These are phyloP conservation scores for Saccharum officinarum DNA, from an alignment of 176 grass and related monocot species.

Conservation along the genomic window DNA sequence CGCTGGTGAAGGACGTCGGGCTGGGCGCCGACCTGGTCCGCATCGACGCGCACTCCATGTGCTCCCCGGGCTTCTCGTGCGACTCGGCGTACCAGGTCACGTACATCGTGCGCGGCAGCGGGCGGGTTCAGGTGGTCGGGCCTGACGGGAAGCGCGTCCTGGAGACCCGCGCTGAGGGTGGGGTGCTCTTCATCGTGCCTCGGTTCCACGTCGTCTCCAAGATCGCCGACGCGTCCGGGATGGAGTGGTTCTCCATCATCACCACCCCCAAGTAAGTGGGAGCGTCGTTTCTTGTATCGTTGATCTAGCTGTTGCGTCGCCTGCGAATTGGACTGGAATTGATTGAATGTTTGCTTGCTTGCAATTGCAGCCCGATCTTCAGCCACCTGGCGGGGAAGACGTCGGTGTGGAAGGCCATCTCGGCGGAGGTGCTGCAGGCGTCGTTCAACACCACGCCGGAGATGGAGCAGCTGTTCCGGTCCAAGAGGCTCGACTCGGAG, in stretches of 20 bases:
- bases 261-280: constrained; percentile 82
- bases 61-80: constrained; percentile 88
- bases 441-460: constrained; percentile 70
- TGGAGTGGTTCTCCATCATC: constrained; percentile 99
- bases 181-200: too few species aligned
- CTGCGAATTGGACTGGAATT: too few species aligned
- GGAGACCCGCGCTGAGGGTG: too few species aligned
- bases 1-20: constrained; percentile 65
- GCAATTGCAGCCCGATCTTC: constrained; percentile 71
- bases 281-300: too few species aligned
- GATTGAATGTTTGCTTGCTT: too few species aligned
- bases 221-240: constrained; percentile 68
- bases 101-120: constrained; percentile 76
- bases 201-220: constrained; percentile 49
- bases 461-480: constrained; percentile 78
- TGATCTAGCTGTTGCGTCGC: too few species aligned
- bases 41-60: constrained; percentile 79
- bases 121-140: constrained; percentile 19
- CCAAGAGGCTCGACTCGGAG: constrained; percentile 74
- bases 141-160: too few species aligned
- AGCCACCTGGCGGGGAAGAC: constrained; percentile 75
- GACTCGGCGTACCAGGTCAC: constrained; percentile 93
- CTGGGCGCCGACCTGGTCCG: constrained; percentile 83
- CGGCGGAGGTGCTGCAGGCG: constrained; percentile 62
- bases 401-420: constrained; percentile 89